phyloP scores from a whole-genome alignment of 2,329 filamentous ascomycete genomes.

The Cytospora piceicola region DNA sequence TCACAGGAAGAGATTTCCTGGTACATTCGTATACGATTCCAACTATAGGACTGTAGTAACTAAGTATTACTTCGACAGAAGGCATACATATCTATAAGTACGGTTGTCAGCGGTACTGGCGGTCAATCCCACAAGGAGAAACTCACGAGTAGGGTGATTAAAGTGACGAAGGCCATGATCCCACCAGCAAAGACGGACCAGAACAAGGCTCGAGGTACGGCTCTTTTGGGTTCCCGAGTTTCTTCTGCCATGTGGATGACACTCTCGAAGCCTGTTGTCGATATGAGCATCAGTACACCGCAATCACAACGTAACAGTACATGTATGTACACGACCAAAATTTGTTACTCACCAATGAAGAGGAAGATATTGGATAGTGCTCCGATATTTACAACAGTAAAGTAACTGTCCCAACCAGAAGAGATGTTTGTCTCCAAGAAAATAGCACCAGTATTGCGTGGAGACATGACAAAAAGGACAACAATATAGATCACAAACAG shows the following conservation, averaged over 20 bases:
- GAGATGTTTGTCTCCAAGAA: conserved; percentile 16
- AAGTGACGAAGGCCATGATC: conserved; percentile 45
- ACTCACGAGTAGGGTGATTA: conserved; percentile 46
- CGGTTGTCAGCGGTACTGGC: not conserved
- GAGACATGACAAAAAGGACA: conserved; percentile 26
- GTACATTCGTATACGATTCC: conserved; percentile 40
- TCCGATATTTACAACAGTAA: conserved; percentile 42
- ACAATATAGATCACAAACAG: conserved; percentile 24
- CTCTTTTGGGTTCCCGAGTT: conserved; percentile 48
- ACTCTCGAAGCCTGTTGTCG: conserved; percentile 47
- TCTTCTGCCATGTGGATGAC: conserved; percentile 54
- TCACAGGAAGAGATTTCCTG: not conserved
- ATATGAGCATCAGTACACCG: too few relatives aligned
- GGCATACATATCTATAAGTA: conserved; percentile 41
- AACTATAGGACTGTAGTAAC: conserved; percentile 47
- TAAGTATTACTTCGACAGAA: conserved; percentile 40
- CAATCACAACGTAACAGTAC: not conserved
- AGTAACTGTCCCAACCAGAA: conserved; percentile 28
- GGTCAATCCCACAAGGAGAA: not conserved
- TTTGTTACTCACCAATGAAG: conserved; percentile 36
- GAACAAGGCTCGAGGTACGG: conserved; percentile 50
- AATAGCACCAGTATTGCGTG: conserved; percentile 17
- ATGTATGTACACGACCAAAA: too few relatives aligned
- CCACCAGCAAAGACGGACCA: conserved; percentile 49
- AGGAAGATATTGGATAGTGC: conserved; percentile 41